phyloP scores from a whole-genome alignment of 768 basidiomycete genomes.

The Mycena floridula region DNA sequence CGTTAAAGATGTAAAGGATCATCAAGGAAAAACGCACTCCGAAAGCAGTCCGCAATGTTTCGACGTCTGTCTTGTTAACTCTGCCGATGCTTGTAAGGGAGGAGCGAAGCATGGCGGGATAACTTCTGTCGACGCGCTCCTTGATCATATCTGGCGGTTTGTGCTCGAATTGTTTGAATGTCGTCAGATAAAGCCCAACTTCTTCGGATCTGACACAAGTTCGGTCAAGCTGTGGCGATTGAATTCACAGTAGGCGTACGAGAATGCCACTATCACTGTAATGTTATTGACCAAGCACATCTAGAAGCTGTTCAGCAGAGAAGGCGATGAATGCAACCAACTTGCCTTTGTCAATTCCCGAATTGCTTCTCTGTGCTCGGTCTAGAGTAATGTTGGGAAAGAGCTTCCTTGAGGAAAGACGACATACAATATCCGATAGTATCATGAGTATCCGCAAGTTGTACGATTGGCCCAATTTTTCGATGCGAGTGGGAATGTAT shows the following conservation, averaged over 20 bases:
- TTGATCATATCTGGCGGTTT: constrained; percentile 92
- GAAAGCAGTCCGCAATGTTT: constrained; percentile 86
- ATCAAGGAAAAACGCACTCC: constrained; percentile 56
- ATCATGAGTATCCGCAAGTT: constrained; percentile 82
- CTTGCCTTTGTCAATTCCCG: constrained; percentile 85
- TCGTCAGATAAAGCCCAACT: constrained; percentile 84
- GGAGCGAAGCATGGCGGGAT: constrained; percentile 71
- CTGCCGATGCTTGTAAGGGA: constrained; percentile 85
- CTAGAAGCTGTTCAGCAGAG: constrained; percentile 23
- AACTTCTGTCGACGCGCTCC: constrained; percentile 89
- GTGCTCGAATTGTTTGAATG: constrained; percentile 92
- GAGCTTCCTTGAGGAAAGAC: background rate
- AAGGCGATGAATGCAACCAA: background rate
- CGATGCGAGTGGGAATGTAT: constrained; percentile 89
- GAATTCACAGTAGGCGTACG: constrained; percentile 40
- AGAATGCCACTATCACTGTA: constrained; percentile 90
- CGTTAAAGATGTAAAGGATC: constrained; percentile 2
- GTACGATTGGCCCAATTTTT: constrained; percentile 77
- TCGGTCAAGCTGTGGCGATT: constrained; percentile 2
- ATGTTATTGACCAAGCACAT: constrained; percentile 88
- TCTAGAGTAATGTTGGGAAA: constrained; percentile 35
- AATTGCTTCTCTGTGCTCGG: constrained; percentile 87
- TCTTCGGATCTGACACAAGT: constrained; percentile 64
- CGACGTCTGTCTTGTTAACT: constrained; percentile 96
- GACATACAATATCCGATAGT: constrained; percentile 84